Evolutionary conservation across 2,329 filamentous ascomycete genomes (phyloP), one percentile per base, ranked within the genome.

Genomic region (Pseudocercospora eumusae): DNA sequence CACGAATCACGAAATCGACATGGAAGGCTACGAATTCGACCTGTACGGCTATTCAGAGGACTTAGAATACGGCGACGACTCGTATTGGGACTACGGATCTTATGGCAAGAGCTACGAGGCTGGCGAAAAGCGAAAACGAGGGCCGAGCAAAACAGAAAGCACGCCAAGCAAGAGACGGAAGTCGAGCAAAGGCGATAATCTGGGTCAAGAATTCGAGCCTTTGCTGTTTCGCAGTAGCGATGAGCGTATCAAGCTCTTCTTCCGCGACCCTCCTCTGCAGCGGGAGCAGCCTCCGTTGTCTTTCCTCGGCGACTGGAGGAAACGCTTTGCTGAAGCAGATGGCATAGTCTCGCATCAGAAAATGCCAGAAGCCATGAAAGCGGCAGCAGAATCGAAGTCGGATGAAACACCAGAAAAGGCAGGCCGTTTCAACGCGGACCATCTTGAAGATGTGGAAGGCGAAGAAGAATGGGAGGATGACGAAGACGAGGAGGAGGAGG

Each of bases 31-130:
- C 45, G 78, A 81, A n/a, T 81, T 76, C 72, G 80, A 82, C 64
- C 70, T 76, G 49, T 82, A 77, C 67, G 78, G 78, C 20, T 82
- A 81, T 69, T 81, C 74, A 73, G 77, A 77, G 60, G 80, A 82
- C 61, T 70, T 81, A 47, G 80, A 82, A 59, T 81, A 81, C 64
- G 79, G 73, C 11, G 78, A 77, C 15, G 79, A 81, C 64, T 75
- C 77, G 45, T 81, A 80, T 55, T 78, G 79, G 66, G 78, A 81
- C 54, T 63, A 67, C 44, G 61, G 70, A 9, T 42, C 57, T 72
- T 47, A 64, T 45, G 28, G 50, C 21, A 61, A 67, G 60, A 50
- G 63, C 18, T 67, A 64, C 49, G 54, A 62, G 6, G 40, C 65
- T 40, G 59, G 66, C 61, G 62, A 74, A 59, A 76, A 75, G 66